These are phyloP conservation scores for barrel medic (Medicago truncatula) DNA, from an alignment of 306 rosid genomes.

Conservation along the genomic window MtrunA17r5.0-ANR NC_053044.1:47983501-47984000, in stretches of 20 bases:
- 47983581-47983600: conserved; percentile 13
- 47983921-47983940: conserved; percentile 63
- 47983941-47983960: conserved; percentile 78
- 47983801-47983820: conserved; percentile 33
- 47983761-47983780: not conserved
- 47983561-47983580: not conserved
- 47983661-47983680: not conserved
- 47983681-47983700: not conserved
- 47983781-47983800: not conserved
- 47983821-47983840: conserved; percentile 95
- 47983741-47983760: conserved; percentile 11
- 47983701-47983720: conserved; percentile 1
- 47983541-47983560: conserved; percentile 14
- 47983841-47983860: conserved; percentile 80
- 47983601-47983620: not conserved
- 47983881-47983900: conserved; percentile 75
- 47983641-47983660: conserved; percentile 18
- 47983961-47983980: conserved; percentile 72
- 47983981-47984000: conserved; percentile 77
- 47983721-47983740: conserved; percentile 6
- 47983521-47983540: not conserved
- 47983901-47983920: conserved; percentile 77
- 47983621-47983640: too few species aligned
- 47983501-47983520: conserved; percentile 11
- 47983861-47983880: conserved; percentile 77